Conservation (phyloP, 352 stramenopile species). For the Saprolegnia parasitica region DNA sequence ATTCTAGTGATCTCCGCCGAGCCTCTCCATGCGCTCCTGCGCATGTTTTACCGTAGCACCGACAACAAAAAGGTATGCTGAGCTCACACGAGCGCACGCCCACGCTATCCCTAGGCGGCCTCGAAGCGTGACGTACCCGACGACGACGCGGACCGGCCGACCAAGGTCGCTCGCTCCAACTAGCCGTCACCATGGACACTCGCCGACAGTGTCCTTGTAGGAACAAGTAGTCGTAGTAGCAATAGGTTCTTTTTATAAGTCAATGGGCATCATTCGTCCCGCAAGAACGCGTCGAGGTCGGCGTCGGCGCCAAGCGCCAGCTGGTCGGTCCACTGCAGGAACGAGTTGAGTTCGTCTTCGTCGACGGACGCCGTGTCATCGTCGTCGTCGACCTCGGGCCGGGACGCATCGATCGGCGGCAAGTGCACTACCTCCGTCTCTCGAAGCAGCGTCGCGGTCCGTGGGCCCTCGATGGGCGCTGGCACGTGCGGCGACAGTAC, state of each 20-base stretch:
- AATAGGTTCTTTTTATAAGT: too few relatives aligned
- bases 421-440: conserved; percentile 22
- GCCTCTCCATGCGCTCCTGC: conserved; percentile 41
- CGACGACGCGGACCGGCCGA: conserved; percentile 15
- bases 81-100: background rate
- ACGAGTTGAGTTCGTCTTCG: conserved; percentile 68
- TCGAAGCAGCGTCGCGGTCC: background rate
- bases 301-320: conserved; percentile 9
- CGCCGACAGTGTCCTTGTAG: too few relatives aligned
- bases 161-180: conserved; percentile 18
- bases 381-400: conserved; percentile 42
- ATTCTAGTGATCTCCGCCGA: conserved; percentile 49
- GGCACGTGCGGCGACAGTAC: conserved; percentile 9
- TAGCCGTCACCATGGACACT: conserved; percentile 1
- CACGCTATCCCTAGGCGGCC: conserved; percentile 32
- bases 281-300: conserved; percentile 21
- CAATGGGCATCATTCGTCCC: background rate
- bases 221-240: too few relatives aligned
- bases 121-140: conserved; percentile 30
- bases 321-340: conserved; percentile 72
- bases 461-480: conserved; percentile 21
- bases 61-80: conserved; percentile 39
- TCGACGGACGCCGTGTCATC: conserved; percentile 61
- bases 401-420: conserved; percentile 10
- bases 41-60: conserved; percentile 44